These are phyloP conservation scores for Globisporangium middletonii DNA, from an alignment of 352 stramenopile species.

Conservation along the genomic window DNA sequence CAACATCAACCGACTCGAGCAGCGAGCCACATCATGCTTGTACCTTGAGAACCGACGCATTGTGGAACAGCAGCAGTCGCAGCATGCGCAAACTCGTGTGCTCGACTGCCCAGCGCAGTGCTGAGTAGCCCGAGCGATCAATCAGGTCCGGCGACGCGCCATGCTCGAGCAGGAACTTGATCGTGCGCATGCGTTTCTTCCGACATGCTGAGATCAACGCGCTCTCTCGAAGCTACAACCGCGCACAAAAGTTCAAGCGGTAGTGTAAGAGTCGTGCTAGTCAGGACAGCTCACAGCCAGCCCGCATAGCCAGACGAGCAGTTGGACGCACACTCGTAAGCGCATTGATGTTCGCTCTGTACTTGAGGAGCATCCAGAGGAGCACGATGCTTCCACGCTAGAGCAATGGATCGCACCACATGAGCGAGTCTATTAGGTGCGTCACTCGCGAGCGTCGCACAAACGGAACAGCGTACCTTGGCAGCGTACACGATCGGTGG, in stretches of 20 bases:
- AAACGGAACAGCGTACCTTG: slow-evolving; percentile 22
- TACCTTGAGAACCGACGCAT: slow-evolving; percentile 35
- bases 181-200: slow-evolving; percentile 29
- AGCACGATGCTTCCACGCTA: slow-evolving; percentile 43
- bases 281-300: neutral
- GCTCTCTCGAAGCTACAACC: slow-evolving; percentile 34
- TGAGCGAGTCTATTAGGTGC: neutral
- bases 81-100: slow-evolving; percentile 31
- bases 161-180: slow-evolving; percentile 38
- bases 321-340: slow-evolving; percentile 24
- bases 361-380: slow-evolving; percentile 42
- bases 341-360: slow-evolving; percentile 55
- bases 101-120: slow-evolving; percentile 41
- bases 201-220: slow-evolving; percentile 44
- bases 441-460: neutral
- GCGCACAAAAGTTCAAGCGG: neutral
- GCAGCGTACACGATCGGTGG: slow-evolving; percentile 57
- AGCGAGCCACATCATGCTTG: neutral
- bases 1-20: neutral
- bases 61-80: slow-evolving; percentile 28
- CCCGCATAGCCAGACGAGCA: neutral
- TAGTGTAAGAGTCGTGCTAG: neutral
- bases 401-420: no score
- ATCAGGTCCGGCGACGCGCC: slow-evolving; percentile 31
- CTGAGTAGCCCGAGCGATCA: slow-evolving; percentile 39